Evolutionary conservation across 2,329 filamentous ascomycete genomes (phyloP).

Genomic region (Rutstroemia sp.): DNA sequence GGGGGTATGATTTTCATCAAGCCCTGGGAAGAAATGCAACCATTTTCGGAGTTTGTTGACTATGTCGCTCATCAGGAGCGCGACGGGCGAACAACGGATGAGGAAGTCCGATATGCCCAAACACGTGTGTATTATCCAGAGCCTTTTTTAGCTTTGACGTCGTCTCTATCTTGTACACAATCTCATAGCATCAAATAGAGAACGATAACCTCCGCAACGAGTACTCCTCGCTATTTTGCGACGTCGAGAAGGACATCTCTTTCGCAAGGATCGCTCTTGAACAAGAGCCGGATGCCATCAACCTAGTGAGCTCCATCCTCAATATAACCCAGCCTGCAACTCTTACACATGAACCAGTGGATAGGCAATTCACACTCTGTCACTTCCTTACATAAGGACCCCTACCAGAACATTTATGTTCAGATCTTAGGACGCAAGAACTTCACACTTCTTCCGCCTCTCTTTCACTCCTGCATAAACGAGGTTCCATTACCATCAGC

Average conservation of each 20-base stretch:
- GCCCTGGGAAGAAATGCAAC: slow-evolving; percentile 58
- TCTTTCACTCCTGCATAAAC: slow-evolving; percentile 27
- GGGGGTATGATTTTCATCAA: slow-evolving; percentile 54
- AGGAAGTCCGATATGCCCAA: slow-evolving; percentile 64
- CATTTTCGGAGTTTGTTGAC: slow-evolving; percentile 54
- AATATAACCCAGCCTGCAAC: no score
- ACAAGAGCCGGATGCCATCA: slow-evolving; percentile 63
- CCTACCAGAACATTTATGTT: slow-evolving; percentile 80
- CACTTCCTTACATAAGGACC: slow-evolving; percentile 73
- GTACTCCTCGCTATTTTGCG: slow-evolving; percentile 54
- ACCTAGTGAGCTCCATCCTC: slow-evolving; percentile 38
- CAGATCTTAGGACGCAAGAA: slow-evolving; percentile 67
- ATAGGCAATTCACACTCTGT: slow-evolving; percentile 64
- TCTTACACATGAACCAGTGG: slow-evolving; percentile 39
- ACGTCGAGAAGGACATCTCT: slow-evolving; percentile 57
- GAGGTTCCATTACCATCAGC: slow-evolving; percentile 1
- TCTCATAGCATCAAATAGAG: slow-evolving; percentile 39
- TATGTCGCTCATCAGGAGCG: slow-evolving; percentile 52
- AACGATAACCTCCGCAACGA: slow-evolving; percentile 76
- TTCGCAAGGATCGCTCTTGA: slow-evolving; percentile 68
- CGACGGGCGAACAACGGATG: slow-evolving; percentile 17
- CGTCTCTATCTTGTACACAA: background rate
- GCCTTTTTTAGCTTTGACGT: background rate
- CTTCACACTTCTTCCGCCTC: slow-evolving; percentile 66
- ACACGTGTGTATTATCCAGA: slow-evolving; percentile 46